Evolutionary conservation across 208 protist species (phyloP).

Genomic region (Angomonas deanei): DNA sequence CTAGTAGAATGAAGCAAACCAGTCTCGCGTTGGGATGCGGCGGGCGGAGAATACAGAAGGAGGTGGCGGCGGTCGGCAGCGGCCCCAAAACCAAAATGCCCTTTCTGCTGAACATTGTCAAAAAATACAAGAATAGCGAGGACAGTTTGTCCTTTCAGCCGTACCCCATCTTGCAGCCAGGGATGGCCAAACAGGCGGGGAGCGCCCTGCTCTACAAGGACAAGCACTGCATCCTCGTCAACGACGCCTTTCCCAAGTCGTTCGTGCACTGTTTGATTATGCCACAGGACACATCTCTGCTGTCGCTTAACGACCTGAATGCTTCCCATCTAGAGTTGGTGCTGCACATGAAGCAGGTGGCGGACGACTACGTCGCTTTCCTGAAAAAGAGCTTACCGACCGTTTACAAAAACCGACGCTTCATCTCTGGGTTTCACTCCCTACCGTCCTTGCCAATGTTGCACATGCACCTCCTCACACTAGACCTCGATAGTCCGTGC

Average conservation of each 20-base stretch:
- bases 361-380: constrained; percentile 49
- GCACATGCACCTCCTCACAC: constrained; percentile 80
- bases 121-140: constrained; percentile 23
- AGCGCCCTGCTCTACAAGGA: constrained; percentile 76
- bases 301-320: constrained; percentile 56
- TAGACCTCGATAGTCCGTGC: constrained; percentile 74
- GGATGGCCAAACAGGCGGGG: constrained; percentile 28
- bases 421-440: constrained; percentile 80
- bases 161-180: constrained; percentile 10
- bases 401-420: constrained; percentile 24
- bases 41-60: neutral
- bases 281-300: constrained; percentile 58
- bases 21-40: neutral
- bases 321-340: constrained; percentile 45
- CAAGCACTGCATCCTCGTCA: constrained; percentile 62
- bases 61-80: constrained; percentile 12
- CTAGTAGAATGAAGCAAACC: neutral
- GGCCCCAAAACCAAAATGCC: constrained; percentile 60
- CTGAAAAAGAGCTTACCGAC: constrained; percentile 13
- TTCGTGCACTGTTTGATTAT: constrained; percentile 76
- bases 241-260: constrained; percentile 87
- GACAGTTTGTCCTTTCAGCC: constrained; percentile 17
- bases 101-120: constrained; percentile 69
- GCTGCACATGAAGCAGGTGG: constrained; percentile 47
- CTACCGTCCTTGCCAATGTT: constrained; percentile 80